These are phyloP conservation scores for Penicillium sp. DNA, from an alignment of 2,329 filamentous ascomycete species.

Conservation along the genomic window DNA sequence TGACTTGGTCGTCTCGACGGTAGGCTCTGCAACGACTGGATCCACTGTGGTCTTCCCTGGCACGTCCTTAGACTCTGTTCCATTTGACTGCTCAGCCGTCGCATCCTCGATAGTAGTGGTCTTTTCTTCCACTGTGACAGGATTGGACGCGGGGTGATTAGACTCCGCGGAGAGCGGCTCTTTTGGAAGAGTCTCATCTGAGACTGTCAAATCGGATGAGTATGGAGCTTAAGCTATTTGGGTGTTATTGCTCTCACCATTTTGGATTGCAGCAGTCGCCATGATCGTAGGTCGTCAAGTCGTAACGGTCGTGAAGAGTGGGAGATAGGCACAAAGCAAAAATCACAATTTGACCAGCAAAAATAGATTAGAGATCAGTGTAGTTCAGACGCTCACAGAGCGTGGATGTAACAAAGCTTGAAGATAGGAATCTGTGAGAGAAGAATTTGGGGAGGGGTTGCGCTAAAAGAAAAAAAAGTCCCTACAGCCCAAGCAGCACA, in stretches of 20 bases:
- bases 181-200: constrained; percentile 18
- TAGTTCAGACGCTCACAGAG: constrained; percentile 6
- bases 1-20: not conserved
- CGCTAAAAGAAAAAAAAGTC: too few species aligned
- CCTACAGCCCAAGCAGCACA: too few species aligned
- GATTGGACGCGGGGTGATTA: constrained; percentile 4
- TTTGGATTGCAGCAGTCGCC: constrained; percentile 21
- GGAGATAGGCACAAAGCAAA: constrained; percentile 6
- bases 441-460: not conserved
- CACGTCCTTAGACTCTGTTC: constrained; percentile 14
- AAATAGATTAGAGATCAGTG: constrained; percentile 13
- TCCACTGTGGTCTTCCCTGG: constrained; percentile 2
- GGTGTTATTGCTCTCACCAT: constrained; percentile 12
- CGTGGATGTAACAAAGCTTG: constrained; percentile 13
- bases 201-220: constrained; percentile 7
- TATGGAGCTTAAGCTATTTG: not conserved
- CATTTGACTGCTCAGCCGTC: constrained; percentile 6
- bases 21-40: constrained; percentile 1
- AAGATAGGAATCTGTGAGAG: constrained; percentile 12
- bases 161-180: constrained; percentile 15
- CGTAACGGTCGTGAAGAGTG: constrained; percentile 20
- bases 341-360: constrained; percentile 27
- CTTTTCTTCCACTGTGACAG: constrained; percentile 12
- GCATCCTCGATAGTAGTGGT: constrained; percentile 7
- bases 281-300: constrained; percentile 21